Evolutionary conservation across 805 yeast species (phyloP), one percentile per base, ranked within the genome.

Genomic region (Naumovozyma baii): DNA sequence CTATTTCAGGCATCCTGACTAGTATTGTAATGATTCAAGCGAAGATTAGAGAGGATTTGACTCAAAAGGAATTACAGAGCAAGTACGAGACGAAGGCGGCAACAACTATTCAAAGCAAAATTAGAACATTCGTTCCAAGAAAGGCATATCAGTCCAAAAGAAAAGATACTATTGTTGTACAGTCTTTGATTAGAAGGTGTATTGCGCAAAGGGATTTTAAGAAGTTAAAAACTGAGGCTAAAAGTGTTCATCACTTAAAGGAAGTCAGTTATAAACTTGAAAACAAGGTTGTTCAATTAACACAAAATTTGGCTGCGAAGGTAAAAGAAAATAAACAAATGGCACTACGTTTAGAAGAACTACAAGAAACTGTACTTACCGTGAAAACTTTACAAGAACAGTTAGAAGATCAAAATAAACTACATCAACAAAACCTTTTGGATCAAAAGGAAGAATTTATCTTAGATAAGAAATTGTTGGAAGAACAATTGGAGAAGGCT

Each of bases 261-360:
- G 95, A 90, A 60, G 94, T 85, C 31, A 87, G 94, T 53, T 92
- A 86, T 65, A 78, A 83, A 59, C 73, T 94, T 54, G 99, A 92
- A 63, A 92, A 92, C 64, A 92, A 94, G 70, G 96, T 94, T n/a
- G 87, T 92, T 48, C 94, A 88, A 62, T 74, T 92, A 50, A 90
- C 96, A 3, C 94, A 90, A 55, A 74, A 81, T 10, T 69, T 90
- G 44, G 76, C 95, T 0, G 64, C 78, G 29, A 83, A 85, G 59
- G 80, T 83, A 18, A 83, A 77, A 48, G 96, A 86, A 50, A 88
- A 88, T 62, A 81, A 80, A 66, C 73, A 72, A 44, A 69, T 90
- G 55, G 70, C 75, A 43, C 63, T 64, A 13, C 82, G 83, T 52
- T 74, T 88, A 37, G 71, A 73, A 34, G 53, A 56, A 10, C 57